phyloP scores from a whole-genome alignment of 345 rosid genomes.

The Citrus reticulata region DNA sequence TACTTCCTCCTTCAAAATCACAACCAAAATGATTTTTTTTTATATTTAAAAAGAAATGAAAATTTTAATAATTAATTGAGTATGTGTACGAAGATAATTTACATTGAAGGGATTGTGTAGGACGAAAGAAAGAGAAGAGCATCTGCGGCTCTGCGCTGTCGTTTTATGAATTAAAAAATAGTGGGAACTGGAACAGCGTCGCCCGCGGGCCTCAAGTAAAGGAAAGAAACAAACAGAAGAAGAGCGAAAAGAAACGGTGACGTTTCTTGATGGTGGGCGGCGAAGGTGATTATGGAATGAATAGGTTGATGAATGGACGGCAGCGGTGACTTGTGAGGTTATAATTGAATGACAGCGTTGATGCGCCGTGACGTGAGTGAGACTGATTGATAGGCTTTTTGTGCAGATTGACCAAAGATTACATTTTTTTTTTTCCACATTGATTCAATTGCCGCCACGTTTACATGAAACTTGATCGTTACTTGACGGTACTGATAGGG shows the following conservation, averaged over 20 bases:
- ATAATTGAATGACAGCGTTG: not conserved
- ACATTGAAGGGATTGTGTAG: not conserved
- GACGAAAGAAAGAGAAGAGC: not conserved
- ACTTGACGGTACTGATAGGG: too few species aligned
- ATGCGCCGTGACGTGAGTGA: not conserved
- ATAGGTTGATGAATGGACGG: too few species aligned
- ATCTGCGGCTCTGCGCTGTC: not conserved
- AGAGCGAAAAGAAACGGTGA: not conserved
- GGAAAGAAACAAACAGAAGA: not conserved
- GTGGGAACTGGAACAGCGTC: constrained; percentile 6
- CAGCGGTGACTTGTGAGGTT: not conserved
- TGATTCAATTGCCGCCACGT: too few species aligned
- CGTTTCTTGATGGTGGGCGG: not conserved
- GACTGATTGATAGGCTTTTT: not conserved
- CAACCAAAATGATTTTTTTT: not conserved
- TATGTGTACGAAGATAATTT: not conserved
- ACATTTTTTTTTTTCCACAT: too few species aligned
- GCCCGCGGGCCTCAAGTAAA: not conserved
- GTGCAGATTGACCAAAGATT: too few species aligned
- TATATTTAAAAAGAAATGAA: not conserved
- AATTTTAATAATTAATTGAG: not conserved
- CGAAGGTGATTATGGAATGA: not conserved
- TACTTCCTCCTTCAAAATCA: constrained; percentile 18
- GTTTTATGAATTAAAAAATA: not conserved
- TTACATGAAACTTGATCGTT: too few species aligned